Percentiles rank a stretch among this genome's conserved stretches.
Conservation (phyloP, 2,329 filamentous ascomycete genomes). For the Byssochlamys sp. region DNA sequence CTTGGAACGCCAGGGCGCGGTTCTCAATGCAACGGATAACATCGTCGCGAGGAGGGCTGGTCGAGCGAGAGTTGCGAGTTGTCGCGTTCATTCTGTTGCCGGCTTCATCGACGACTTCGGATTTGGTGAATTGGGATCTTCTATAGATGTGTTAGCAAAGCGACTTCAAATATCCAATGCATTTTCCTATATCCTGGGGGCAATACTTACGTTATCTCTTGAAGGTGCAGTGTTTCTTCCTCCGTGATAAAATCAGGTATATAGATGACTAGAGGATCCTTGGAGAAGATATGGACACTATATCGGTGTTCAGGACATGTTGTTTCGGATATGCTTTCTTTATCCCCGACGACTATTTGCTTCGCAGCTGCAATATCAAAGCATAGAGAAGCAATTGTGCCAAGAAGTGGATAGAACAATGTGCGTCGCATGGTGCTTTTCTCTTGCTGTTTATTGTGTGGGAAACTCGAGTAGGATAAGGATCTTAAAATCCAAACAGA, state of each 20-base stretch:
- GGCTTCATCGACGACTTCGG: conserved; percentile 26
- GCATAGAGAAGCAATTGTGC: not conserved
- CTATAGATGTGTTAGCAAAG: conserved; percentile 17
- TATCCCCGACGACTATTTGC: not conserved
- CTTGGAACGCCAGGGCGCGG: conserved; percentile 40
- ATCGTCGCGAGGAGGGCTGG: conserved; percentile 35
- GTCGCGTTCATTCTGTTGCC: conserved; percentile 16
- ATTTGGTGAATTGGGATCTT: conserved; percentile 37
- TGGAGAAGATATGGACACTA: conserved; percentile 17
- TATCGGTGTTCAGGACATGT: not conserved
- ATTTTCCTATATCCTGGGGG: not conserved
- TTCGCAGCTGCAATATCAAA: not conserved
- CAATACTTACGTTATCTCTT: conserved; percentile 42
- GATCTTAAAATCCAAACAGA: not conserved
- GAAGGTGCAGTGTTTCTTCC: conserved; percentile 39
- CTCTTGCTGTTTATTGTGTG: not conserved
- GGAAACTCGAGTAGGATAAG: not conserved
- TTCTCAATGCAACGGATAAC: conserved; percentile 41
- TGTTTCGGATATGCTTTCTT: not conserved
- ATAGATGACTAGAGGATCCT: conserved; percentile 46
- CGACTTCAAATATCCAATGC: not conserved
- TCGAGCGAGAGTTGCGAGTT: conserved; percentile 40
- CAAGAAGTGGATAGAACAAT: not conserved
- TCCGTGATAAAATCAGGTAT: conserved; percentile 43
- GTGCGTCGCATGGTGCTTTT: not conserved